Evolutionary conservation across 2,329 filamentous ascomycete species (phyloP).

Genomic region (Venturia carpophila): DNA sequence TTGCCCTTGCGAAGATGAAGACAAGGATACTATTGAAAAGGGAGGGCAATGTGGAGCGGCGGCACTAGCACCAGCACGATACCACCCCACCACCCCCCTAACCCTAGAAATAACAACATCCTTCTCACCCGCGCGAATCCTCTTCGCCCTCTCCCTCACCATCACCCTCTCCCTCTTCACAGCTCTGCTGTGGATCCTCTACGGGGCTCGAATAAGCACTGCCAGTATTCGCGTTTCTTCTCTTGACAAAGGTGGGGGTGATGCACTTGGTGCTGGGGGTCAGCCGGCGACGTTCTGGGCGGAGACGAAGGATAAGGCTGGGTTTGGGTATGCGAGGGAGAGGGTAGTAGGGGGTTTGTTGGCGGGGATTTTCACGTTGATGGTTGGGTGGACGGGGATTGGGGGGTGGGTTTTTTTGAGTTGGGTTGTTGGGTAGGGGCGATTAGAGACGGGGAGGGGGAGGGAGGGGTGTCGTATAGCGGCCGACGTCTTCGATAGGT

Average conservation of each 20-base stretch:
- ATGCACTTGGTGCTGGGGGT: neutral
- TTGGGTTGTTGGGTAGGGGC: slow-evolving; percentile 30
- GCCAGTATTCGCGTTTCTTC: neutral
- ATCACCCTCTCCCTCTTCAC: slow-evolving; percentile 26
- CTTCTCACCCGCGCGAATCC: slow-evolving; percentile 28
- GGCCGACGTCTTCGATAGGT: too few relatives aligned
- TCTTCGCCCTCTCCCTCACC: slow-evolving; percentile 25
- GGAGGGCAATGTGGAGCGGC: neutral
- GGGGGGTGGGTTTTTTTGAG: slow-evolving; percentile 32
- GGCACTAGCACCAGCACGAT: neutral
- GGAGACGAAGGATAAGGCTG: neutral
- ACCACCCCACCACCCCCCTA: neutral
- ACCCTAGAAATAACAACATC: slow-evolving; percentile 26
- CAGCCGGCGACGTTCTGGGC: neutral
- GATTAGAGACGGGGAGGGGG: too few relatives aligned
- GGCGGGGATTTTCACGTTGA: slow-evolving; percentile 29
- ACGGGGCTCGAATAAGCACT: slow-evolving; percentile 25
- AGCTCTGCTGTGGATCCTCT: slow-evolving; percentile 31
- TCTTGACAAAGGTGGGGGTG: too few relatives aligned
- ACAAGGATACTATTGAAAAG: neutral
- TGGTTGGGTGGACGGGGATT: slow-evolving; percentile 29
- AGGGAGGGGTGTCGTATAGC: too few relatives aligned
- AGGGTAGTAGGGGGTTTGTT: slow-evolving; percentile 29
- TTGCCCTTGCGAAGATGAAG: neutral
- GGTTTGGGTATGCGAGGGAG: slow-evolving; percentile 27